A percentile compares a stretch with the other conserved stretches of the same genome.
Evolutionary conservation across 1,284 basidiomycete species (phyloP).

Genomic region (Phlebopus sp.): DNA sequence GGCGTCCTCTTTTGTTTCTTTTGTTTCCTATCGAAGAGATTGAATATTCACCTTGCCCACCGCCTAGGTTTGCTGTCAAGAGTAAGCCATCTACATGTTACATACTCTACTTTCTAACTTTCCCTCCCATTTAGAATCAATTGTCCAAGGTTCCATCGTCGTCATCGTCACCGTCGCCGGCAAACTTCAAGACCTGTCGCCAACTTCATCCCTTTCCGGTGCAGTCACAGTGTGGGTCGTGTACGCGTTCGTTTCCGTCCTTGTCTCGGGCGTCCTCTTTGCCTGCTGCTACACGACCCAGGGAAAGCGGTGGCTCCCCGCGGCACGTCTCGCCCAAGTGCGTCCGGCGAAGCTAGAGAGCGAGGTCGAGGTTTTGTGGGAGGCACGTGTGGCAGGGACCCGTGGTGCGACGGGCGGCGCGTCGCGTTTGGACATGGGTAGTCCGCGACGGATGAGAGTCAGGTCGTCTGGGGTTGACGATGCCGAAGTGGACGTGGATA

Average conservation of each 20-base stretch:
- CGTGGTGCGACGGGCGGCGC: too few relatives aligned
- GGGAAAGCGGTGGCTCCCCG: constrained; percentile 31
- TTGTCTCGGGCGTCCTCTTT: constrained; percentile 38
- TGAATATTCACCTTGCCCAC: not conserved
- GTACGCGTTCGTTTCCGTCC: constrained; percentile 40
- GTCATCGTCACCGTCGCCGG: constrained; percentile 46
- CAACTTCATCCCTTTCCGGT: constrained; percentile 38
- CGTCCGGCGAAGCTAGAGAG: constrained; percentile 30
- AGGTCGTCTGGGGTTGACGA: not conserved
- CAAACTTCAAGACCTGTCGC: constrained; percentile 40
- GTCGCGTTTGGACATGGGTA: too few relatives aligned
- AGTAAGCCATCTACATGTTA: constrained; percentile 25
- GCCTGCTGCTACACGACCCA: constrained; percentile 29
- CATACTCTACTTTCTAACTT: not conserved
- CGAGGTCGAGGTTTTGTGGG: constrained; percentile 35
- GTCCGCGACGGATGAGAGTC: constrained; percentile 15
- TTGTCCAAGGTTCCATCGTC: constrained; percentile 44
- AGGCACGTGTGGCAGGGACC: not conserved
- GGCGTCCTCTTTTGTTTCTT: not conserved
- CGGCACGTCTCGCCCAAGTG: constrained; percentile 41
- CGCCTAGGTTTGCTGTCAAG: constrained; percentile 41
- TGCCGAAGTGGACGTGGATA: constrained; percentile 6
- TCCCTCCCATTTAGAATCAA: constrained; percentile 28
- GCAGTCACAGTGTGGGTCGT: constrained; percentile 43
- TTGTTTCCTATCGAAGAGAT: not conserved